Evolutionary conservation across 2,329 filamentous ascomycete genomes (phyloP).

Genomic region (Hypoxylon sp.): DNA sequence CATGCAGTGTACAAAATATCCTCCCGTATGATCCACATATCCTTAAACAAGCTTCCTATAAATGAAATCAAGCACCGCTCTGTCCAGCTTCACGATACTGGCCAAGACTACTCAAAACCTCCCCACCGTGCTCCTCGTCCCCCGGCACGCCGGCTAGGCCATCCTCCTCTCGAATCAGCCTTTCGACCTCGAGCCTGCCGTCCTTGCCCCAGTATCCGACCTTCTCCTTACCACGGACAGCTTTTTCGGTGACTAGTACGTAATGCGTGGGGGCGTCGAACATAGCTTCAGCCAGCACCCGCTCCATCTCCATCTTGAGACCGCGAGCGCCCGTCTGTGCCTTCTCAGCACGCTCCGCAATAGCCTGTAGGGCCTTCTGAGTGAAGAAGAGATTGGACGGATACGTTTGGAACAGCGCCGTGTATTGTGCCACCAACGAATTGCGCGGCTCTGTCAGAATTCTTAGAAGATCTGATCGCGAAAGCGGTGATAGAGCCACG

Average conservation of each 20-base stretch:
- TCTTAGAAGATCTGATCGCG: conserved; percentile 76
- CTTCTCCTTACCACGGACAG: conserved; percentile 73
- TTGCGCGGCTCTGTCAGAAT: conserved; percentile 95
- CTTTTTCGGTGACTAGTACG: conserved; percentile 78
- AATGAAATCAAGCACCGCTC: conserved; percentile 49
- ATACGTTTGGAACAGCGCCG: conserved; percentile 83
- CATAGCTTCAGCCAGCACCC: conserved; percentile 82
- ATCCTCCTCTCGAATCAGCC: conserved; percentile 75
- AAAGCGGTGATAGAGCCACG: conserved; percentile 84
- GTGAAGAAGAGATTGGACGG: conserved; percentile 89
- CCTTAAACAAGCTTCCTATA: not conserved
- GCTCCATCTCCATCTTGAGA: conserved; percentile 84
- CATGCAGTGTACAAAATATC: not conserved
- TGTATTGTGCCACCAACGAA: conserved; percentile 88
- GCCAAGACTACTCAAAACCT: conserved; percentile 46
- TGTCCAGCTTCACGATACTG: conserved; percentile 53
- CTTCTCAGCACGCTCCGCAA: conserved; percentile 76
- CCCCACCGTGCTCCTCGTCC: conserved; percentile 20
- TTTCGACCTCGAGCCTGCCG: conserved; percentile 76
- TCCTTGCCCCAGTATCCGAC: conserved; percentile 76
- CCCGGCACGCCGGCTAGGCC: conserved; percentile 38
- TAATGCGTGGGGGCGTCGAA: conserved; percentile 84
- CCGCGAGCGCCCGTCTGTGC: conserved; percentile 82
- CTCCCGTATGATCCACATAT: not conserved
- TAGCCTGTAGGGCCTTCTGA: conserved; percentile 80